These are phyloP conservation scores for Coemansia sp. DNA, from an alignment of 192 early-diverging fungal genomes.

Conservation along the genomic window DNA sequence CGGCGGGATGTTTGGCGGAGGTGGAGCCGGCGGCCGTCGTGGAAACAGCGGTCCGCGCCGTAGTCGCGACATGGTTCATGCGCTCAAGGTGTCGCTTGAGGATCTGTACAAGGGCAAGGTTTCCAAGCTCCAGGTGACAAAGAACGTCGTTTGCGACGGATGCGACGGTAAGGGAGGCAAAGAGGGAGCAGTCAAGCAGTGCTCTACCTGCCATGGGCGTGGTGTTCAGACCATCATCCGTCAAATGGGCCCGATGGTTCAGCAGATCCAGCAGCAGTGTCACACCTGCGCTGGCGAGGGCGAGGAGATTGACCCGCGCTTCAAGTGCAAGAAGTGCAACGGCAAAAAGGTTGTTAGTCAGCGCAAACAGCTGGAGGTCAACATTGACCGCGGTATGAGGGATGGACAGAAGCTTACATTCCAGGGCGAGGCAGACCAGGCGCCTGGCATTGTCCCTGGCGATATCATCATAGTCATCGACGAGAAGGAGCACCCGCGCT, in stretches of 20 bases:
- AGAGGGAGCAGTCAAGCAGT: constrained; percentile 85
- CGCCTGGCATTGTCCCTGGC: constrained; percentile 90
- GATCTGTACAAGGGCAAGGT: constrained; percentile 94
- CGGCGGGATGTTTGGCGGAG: constrained; percentile 75
- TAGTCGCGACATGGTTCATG: constrained; percentile 89
- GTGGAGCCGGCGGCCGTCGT: constrained; percentile 68
- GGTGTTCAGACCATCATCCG: constrained; percentile 88
- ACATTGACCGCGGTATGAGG: constrained; percentile 97
- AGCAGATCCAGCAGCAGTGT: constrained; percentile 99
- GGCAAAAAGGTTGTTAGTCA: constrained; percentile 86
- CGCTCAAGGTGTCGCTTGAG: constrained; percentile 83
- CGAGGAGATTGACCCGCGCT: constrained; percentile 86
- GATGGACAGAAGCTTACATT: constrained; percentile 96
- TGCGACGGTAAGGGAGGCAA: constrained; percentile 98
- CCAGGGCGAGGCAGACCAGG: constrained; percentile 94
- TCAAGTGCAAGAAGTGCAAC: constrained; percentile 87
- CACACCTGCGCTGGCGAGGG: constrained; percentile 87
- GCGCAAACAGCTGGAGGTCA: constrained; percentile 97
- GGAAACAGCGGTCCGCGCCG: constrained; percentile 79
- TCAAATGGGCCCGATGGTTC: constrained; percentile 99
- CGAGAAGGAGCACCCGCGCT: constrained; percentile 91
- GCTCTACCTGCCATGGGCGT: constrained; percentile 81
- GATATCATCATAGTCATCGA: constrained; percentile 97
- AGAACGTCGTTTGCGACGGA: constrained; percentile 84
- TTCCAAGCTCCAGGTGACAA: constrained; percentile 93